Base-by-base conservation (phyloP, 768 basidiomycete species). In the Amanita pallidorosea region DNA sequence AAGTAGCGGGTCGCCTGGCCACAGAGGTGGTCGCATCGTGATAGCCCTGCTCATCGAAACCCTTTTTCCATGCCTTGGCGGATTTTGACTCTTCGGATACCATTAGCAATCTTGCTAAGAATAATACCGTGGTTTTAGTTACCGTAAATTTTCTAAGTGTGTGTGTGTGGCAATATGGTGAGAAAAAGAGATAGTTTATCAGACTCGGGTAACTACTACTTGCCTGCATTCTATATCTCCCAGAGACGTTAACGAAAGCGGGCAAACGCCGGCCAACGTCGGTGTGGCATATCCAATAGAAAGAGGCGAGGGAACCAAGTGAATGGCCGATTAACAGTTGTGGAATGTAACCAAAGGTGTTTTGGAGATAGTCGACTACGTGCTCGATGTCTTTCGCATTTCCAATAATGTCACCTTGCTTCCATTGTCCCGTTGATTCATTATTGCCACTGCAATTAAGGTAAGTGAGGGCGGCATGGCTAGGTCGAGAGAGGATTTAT, bases 321-420 rank as follows among this genome's bases (percentile, higher is more conserved):
- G 88, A 91, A 63, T 92, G 89, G 1, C 81, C 87, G 5, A 92
- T 75, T 35, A 91, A 61, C 49, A 85, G 64, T 58, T 83, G 82
- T 45, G 88, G 65, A 31, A 72, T 66, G 62, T 91, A 92, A 2
- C 84, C 85, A 56, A 79, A 80, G 23, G 63, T 66, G 6, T 55
- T 58, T 52, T 75, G 74, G 20, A 91, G 73, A 60, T 81, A 77
- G 36, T 73, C 70, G 22, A 81, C 83, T 7, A 88, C 85, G 2
- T 70, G 72, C 49, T 74, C 63, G 31, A 91, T 67, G 63, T 92
- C 89, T 54, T 75, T 70, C 2, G 85, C 54, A 56, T 88, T 87
- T 41, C 80, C 73, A 2, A 63, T 60, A 43, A 89, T 61, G 7
- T 74, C 76, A 4, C 79, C 79, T 53, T 83, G 70, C 54, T 67